Evolutionary conservation across 2,329 filamentous ascomycete genomes (phyloP).

Genomic region (Mollisiaceae sp.): DNA sequence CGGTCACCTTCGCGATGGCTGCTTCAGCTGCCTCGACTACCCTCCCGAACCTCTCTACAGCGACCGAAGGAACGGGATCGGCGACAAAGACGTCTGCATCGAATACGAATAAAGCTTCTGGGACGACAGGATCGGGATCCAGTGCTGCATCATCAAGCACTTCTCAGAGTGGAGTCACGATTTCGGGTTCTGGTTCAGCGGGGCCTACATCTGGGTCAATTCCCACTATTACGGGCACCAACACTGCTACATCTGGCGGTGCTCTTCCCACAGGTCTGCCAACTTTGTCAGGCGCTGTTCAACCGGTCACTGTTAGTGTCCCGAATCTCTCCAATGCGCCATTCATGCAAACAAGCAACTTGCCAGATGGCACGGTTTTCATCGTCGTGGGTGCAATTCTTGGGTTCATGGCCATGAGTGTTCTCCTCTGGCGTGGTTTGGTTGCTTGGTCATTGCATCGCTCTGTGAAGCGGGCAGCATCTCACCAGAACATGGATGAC

Average conservation of each 20-base stretch:
- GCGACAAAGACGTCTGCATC: constrained; percentile 28
- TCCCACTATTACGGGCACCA: constrained; percentile 28
- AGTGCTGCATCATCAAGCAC: constrained; percentile 15
- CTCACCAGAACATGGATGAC: constrained; percentile 72
- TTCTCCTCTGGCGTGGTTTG: constrained; percentile 86
- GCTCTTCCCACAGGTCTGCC: constrained; percentile 48
- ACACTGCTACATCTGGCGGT: constrained; percentile 13
- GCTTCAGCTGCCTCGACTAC: constrained; percentile 24
- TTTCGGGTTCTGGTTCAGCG: constrained; percentile 28
- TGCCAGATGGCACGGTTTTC: constrained; percentile 94
- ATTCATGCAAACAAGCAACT: constrained; percentile 85
- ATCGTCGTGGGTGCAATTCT: constrained; percentile 91
- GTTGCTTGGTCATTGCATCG: constrained; percentile 92
- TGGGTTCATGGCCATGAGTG: constrained; percentile 79
- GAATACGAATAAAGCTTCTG: constrained; percentile 32
- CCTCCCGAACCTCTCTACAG: constrained; percentile 35
- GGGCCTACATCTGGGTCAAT: constrained; percentile 17
- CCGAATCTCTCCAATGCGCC: constrained; percentile 85
- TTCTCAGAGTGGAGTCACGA: constrained; percentile 12
- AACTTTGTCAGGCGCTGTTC: constrained; percentile 59
- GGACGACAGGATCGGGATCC: constrained; percentile 21
- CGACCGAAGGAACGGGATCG: constrained; percentile 27
- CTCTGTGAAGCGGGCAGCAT: constrained; percentile 84
- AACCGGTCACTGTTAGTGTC: constrained; percentile 75
- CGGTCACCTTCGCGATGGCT: constrained; percentile 30